phyloP scores from a whole-genome alignment of 2,329 filamentous ascomycete species.

The Volutella citrinella region DNA sequence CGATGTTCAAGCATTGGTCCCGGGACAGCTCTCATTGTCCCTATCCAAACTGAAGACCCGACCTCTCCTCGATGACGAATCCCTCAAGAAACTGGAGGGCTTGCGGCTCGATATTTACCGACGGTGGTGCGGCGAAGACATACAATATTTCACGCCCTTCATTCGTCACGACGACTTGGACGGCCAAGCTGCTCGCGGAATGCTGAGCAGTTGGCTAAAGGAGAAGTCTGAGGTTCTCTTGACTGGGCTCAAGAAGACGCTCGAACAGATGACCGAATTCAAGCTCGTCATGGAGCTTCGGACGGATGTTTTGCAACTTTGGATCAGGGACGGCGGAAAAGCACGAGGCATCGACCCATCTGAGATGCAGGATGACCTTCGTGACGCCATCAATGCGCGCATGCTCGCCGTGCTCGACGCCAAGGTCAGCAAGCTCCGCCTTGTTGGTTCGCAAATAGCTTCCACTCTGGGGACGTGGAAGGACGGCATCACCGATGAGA shows the following conservation, averaged over 20 bases:
- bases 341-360: slow-evolving; percentile 65
- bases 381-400: slow-evolving; percentile 65
- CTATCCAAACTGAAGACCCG: slow-evolving; percentile 66
- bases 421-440: slow-evolving; percentile 62
- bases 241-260: slow-evolving; percentile 56
- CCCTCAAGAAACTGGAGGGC: slow-evolving; percentile 63
- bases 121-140: slow-evolving; percentile 78
- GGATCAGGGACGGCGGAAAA: slow-evolving; percentile 67
- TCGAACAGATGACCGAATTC: slow-evolving; percentile 63
- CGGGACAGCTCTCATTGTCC: slow-evolving; percentile 67
- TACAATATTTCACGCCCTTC: slow-evolving; percentile 82
- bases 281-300: slow-evolving; percentile 67
- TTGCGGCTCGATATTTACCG: slow-evolving; percentile 75
- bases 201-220: slow-evolving; percentile 62
- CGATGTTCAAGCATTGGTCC: slow-evolving; percentile 74
- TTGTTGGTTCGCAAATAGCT: slow-evolving; percentile 63
- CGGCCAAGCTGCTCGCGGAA: slow-evolving; percentile 55
- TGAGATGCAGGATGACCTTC: slow-evolving; percentile 65
- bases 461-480: slow-evolving; percentile 61
- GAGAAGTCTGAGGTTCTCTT: slow-evolving; percentile 58
- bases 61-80: slow-evolving; percentile 68
- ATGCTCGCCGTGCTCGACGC: slow-evolving; percentile 60
- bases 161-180: slow-evolving; percentile 77
- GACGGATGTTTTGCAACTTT: slow-evolving; percentile 67
- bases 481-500: slow-evolving; percentile 46